Evolutionary conservation across 345 rosid genomes (phyloP), one percentile per base, ranked within the genome.

Genomic region (Leavenworthia alabamica): DNA sequence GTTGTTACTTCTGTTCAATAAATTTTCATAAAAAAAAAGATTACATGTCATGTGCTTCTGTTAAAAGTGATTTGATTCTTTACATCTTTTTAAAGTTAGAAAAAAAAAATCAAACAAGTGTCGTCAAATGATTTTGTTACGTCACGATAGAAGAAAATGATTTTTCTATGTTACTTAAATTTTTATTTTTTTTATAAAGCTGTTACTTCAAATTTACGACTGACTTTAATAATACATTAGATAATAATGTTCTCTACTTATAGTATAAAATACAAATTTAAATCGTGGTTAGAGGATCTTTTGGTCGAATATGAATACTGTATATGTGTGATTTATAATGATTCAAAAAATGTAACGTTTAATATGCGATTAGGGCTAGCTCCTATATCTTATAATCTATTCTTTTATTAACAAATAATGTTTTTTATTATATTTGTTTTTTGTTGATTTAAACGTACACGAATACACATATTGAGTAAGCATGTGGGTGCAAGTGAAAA

Each of bases 1-100:
- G n/a, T n/a, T n/a, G n/a, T n/a, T 52, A 61, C 67, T 44, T 69
- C 62, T 69, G 62, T 61, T 52, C 49, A 36, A 17, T 24, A 69
- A 53, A 56, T 60, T 69, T 47, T 61, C 17, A 32, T 55, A 45
- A 45, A 55, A 49, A 59, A 45, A 45, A 55, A 49, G 64, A 48
- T 62, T 62, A 62, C 64, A 61, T 39, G 40, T 69, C 74, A 70
- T 70, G 64, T 70, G 64, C 56, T 28, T 32, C 57, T 63, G 64
- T 63, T 46, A 55, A 70, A 70, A 70, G 64, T 29, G 58, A 62
- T 62, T 56, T 55, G 74, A 70, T 70, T 70, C 69, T 56, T 53
- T 62, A 53, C 50, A 48, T 63, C 53, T 55, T 40, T 40, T 29
- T 35, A 69, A 61, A 27, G 55, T 53, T 22, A 17, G 50, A 65